Base-by-base conservation (phyloP, 1,284 basidiomycete genomes). In the Phlebopus sp. region DNA sequence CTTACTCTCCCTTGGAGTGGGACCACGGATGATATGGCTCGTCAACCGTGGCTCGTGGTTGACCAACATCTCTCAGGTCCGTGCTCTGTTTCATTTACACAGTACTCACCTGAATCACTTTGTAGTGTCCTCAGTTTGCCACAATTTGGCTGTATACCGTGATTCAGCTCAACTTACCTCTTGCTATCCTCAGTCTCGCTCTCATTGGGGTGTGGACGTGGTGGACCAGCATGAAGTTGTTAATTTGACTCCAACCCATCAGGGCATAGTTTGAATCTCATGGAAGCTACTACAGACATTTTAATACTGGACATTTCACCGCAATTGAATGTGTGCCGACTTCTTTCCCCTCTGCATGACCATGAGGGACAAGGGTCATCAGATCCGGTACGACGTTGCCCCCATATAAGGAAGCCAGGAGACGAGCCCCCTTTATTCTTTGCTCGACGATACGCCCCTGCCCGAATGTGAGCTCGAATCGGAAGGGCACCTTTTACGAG, bases 401-500 rank as follows among this genome's bases (percentile, higher is more conserved):
- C 46, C 27, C 39, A 37, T 5, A 7, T 18, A n/a, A n/a, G n/a
- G n/a, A n/a, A n/a, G n/a, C n/a, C n/a, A n/a, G n/a, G 23, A 15
- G 15, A 21, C 30, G 27, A 10, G 2, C 32, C 30, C 30, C 37
- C 32, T 18, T 68, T 63, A 47, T 67, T 83, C 42, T 83, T 54
- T 78, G 87, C 86, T 87, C 84, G 82, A 86, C 74, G 66, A 90
- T 90, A 90, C 87, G 83, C 87, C 85, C 71, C 55, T 62, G 58
- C 65, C 77, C 78, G 79, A 77, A 71, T 78, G 76, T 70, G 68
- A 59, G 59, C 75, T 88, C 72, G 61, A 54, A 73, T 78, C 81
- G 78, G 79, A 61, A 73, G 68, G 83, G 87, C 84, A 90, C 87
- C 87, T 89, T 85, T 46, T 85, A 86, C 81, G 74, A 87, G 86